These are phyloP conservation scores for Agrocybe praecox DNA, from an alignment of 768 basidiomycete genomes.

Conservation along the genomic window DNA sequence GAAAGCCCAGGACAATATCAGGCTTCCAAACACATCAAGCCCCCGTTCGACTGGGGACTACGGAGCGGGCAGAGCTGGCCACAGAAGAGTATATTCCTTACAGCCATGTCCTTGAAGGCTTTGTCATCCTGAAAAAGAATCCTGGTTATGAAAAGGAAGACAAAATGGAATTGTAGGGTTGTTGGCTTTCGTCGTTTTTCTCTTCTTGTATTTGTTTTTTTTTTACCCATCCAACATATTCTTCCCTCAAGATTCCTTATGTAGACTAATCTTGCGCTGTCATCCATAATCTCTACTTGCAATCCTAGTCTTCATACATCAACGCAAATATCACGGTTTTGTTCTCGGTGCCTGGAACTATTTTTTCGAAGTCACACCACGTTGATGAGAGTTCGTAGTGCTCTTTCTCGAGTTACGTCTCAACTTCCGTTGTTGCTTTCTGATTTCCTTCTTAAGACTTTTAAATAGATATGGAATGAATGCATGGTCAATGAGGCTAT, in stretches of 20 bases:
- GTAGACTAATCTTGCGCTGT: not conserved
- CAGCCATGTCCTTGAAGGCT: constrained; percentile 87
- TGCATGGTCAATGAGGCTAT: no score
- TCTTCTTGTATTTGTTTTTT: not conserved
- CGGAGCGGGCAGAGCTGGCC: constrained; percentile 92
- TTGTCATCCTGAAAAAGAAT: constrained; percentile 91
- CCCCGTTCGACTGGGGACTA: constrained; percentile 93
- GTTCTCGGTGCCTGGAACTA: no score
- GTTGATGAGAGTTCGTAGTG: no score
- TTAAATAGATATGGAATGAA: no score
- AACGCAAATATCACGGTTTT: no score
- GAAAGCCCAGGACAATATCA: constrained; percentile 94
- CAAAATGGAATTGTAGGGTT: constrained; percentile 70
- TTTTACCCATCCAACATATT: not conserved
- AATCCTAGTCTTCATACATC: not conserved
- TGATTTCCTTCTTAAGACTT: no score
- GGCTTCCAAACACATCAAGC: constrained; percentile 99
- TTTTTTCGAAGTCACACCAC: no score
- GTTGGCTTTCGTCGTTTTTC: not conserved
- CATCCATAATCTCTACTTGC: not conserved
- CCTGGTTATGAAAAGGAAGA: constrained; percentile 88
- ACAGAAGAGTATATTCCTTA: constrained; percentile 97
- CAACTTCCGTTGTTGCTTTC: no score
- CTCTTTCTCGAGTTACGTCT: no score
- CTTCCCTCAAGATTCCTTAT: not conserved